Percentiles rank a stretch among this genome's conserved stretches.
phyloP scores from a whole-genome alignment of 352 stramenopile species.

The Pythium angustatum region DNA sequence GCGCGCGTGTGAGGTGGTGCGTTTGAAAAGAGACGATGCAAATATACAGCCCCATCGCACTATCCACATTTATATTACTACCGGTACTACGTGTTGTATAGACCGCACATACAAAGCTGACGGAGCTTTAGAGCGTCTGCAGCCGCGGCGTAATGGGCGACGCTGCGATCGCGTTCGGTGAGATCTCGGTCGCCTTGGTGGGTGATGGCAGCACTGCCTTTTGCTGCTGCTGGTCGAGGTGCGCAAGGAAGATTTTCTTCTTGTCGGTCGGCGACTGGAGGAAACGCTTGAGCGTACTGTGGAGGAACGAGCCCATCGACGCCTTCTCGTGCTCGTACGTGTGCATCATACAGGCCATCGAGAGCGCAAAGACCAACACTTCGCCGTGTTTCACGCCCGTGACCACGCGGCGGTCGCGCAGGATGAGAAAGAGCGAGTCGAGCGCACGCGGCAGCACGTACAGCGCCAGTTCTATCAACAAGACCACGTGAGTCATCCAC shows the following conservation, averaged over 20 bases:
- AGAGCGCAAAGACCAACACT: slow-evolving; percentile 71
- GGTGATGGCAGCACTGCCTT: no score
- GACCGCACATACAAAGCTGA: no score
- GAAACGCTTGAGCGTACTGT: slow-evolving; percentile 76
- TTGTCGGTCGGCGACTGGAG: slow-evolving; percentile 72
- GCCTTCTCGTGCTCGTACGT: slow-evolving; percentile 82
- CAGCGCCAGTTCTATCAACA: slow-evolving; percentile 60
- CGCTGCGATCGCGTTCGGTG: no score
- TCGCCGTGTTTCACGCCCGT: slow-evolving; percentile 70
- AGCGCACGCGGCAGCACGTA: slow-evolving; percentile 78
- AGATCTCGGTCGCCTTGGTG: not conserved
- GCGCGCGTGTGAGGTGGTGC: slow-evolving; percentile 68
- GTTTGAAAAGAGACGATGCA: no score
- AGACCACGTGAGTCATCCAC: not conserved
- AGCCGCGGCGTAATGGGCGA: no score
- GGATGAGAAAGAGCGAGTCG: slow-evolving; percentile 77
- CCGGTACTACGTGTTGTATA: no score
- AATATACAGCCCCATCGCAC: no score
- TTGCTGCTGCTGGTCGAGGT: slow-evolving; percentile 26
- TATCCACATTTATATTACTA: no score
- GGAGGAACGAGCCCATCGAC: slow-evolving; percentile 63
- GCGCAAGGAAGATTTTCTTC: slow-evolving; percentile 57
- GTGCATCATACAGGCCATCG: slow-evolving; percentile 85
- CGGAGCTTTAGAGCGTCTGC: no score
- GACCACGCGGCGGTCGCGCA: slow-evolving; percentile 69